phyloP scores from a whole-genome alignment of 139 green algal species.

The Pseudopediastrum boryanum region DNA sequence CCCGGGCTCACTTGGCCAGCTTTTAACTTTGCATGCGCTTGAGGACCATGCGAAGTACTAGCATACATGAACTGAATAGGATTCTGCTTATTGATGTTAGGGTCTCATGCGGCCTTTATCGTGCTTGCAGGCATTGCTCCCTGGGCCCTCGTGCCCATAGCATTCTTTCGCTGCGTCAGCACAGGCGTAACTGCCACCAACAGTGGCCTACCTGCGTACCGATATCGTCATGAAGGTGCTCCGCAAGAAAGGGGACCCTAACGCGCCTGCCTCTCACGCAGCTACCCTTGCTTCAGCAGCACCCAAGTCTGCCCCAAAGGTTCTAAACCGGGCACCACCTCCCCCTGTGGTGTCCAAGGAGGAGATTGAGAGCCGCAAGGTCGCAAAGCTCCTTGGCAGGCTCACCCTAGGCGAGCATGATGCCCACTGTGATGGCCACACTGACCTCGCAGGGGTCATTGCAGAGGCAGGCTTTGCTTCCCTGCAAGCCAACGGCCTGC shows the following conservation, averaged over 20 bases:
- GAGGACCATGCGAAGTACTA: no score
- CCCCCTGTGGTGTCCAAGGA: slow-evolving; percentile 23
- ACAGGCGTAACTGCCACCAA: no score
- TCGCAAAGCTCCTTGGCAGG: slow-evolving; percentile 28
- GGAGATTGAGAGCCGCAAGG: slow-evolving; percentile 31
- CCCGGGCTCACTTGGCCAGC: no score
- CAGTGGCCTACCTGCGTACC: no score
- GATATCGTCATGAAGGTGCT: slow-evolving; percentile 39
- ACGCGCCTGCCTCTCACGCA: neutral
- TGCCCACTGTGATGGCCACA: slow-evolving; percentile 11
- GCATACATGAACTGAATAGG: no score
- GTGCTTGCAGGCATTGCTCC: no score
- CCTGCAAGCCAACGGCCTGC: slow-evolving; percentile 33
- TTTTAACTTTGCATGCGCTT: no score
- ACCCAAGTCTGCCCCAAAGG: neutral
- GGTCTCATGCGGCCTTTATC: no score
- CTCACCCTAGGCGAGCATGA: slow-evolving; percentile 26
- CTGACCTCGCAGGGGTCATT: slow-evolving; percentile 19
- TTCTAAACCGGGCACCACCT: slow-evolving; percentile 23
- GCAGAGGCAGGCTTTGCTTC: slow-evolving; percentile 22
- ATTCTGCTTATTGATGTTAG: no score
- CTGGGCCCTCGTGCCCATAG: no score
- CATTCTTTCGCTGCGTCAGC: no score
- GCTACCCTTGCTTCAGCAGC: slow-evolving; percentile 1
- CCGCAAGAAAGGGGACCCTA: slow-evolving; percentile 15